Percentiles rank a stretch among this genome's conserved stretches.
These are phyloP conservation scores for Ustilago sp. DNA, from an alignment of 1,284 basidiomycete species.

Conservation along the genomic window DNA sequence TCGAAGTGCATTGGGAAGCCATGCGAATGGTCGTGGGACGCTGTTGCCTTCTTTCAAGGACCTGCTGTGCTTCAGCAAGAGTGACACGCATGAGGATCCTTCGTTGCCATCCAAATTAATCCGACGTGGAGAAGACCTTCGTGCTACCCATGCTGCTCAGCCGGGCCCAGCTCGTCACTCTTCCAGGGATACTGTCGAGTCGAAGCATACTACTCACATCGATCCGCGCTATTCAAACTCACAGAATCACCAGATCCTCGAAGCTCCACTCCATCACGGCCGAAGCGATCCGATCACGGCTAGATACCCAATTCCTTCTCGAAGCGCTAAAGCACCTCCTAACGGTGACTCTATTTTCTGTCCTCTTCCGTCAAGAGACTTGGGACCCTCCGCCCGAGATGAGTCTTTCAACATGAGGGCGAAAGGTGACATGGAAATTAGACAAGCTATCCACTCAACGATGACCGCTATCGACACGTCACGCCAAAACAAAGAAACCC, in stretches of 20 bases:
- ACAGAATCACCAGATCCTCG: not conserved
- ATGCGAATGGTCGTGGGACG: not conserved
- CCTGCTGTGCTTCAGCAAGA: slow-evolving; percentile 18
- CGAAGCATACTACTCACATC: not conserved
- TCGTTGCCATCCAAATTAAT: not conserved
- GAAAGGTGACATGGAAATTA: not conserved
- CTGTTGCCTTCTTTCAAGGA: slow-evolving; percentile 34
- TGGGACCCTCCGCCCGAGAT: not conserved
- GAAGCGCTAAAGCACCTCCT: not conserved
- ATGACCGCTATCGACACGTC: not conserved
- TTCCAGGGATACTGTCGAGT: not conserved
- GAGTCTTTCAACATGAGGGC: not conserved
- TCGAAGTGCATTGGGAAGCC: not conserved
- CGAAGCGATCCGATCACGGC: not conserved
- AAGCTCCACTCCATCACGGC: not conserved
- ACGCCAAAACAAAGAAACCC: not conserved
- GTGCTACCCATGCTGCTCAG: not conserved
- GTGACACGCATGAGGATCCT: not conserved
- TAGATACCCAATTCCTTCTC: not conserved
- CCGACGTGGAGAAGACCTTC: not conserved
- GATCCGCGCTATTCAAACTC: not conserved
- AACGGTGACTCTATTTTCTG: not conserved
- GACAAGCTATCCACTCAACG: not conserved
- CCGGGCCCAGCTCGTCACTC: not conserved
- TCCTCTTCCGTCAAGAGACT: not conserved